Evolutionary conservation across 352 stramenopile genomes (phyloP).

Genomic region (Globisporangium paroecandrum): DNA sequence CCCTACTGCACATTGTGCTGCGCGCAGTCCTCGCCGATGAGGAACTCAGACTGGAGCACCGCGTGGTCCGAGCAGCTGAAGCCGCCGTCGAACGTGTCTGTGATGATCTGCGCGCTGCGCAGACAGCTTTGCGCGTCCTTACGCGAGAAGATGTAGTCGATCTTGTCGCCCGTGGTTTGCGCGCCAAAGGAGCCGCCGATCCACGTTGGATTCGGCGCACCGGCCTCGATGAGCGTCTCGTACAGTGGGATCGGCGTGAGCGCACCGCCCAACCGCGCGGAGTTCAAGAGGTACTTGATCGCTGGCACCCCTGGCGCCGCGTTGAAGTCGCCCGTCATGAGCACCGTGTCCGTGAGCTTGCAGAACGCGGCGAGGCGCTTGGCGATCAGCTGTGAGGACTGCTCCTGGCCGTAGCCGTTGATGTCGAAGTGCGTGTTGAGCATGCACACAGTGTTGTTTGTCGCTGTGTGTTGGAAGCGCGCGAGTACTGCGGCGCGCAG

Average conservation of each 20-base stretch:
- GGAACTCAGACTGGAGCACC: slow-evolving; percentile 54
- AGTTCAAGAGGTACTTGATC: slow-evolving; percentile 40
- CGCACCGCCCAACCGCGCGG: slow-evolving; percentile 22
- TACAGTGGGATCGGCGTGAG: slow-evolving; percentile 53
- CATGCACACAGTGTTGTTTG: slow-evolving; percentile 43
- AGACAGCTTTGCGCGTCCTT: slow-evolving; percentile 44
- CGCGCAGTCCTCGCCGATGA: slow-evolving; percentile 29
- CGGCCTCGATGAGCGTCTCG: slow-evolving; percentile 48
- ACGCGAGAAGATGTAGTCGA: slow-evolving; percentile 71
- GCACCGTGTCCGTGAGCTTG: slow-evolving; percentile 37
- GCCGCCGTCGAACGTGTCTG: slow-evolving; percentile 40
- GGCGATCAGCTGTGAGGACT: slow-evolving; percentile 54
- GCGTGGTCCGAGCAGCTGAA: slow-evolving; percentile 68
- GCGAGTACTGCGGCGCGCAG: slow-evolving; percentile 50
- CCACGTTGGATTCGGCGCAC: slow-evolving; percentile 46
- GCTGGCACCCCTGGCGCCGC: slow-evolving; percentile 25
- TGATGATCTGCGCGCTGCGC: slow-evolving; percentile 35
- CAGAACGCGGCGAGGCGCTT: slow-evolving; percentile 41
- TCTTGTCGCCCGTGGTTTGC: slow-evolving; percentile 31
- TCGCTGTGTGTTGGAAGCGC: slow-evolving; percentile 42
- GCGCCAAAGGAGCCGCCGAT: slow-evolving; percentile 54
- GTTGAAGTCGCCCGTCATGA: slow-evolving; percentile 78
- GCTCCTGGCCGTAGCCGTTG: slow-evolving; percentile 35
- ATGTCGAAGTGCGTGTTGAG: slow-evolving; percentile 82
- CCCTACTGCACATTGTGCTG: background rate